Percentiles rank a stretch among this genome's conserved stretches.
These are phyloP conservation scores for Sporothrix variecibatus DNA, from an alignment of 2,329 filamentous ascomycete species.

Conservation along the genomic window DNA sequence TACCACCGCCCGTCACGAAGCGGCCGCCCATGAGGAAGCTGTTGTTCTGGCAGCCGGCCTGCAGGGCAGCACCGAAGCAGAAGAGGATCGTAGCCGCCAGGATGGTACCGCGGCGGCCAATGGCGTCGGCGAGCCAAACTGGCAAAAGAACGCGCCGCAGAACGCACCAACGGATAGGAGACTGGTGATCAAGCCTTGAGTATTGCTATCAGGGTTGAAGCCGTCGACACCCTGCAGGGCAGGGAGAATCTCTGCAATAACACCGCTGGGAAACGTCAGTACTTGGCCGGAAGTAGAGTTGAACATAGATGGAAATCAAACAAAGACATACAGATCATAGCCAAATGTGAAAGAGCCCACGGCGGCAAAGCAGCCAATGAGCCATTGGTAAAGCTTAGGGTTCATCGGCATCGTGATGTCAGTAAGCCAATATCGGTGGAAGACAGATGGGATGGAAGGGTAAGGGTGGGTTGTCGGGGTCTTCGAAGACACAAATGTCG, in stretches of 20 bases:
- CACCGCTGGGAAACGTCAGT: background rate
- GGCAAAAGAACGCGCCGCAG: background rate
- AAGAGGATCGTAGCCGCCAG: background rate
- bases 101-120: background rate
- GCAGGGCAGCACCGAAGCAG: conserved; percentile 4
- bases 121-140: conserved; percentile 9
- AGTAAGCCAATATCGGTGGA: background rate
- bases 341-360: background rate
- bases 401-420: conserved; percentile 1
- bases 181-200: background rate
- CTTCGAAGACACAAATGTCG: background rate
- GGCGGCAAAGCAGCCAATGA: conserved; percentile 9
- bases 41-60: background rate
- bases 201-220: background rate
- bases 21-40: background rate
- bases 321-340: conserved; percentile 5
- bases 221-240: background rate
- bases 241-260: background rate
- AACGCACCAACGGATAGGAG: background rate
- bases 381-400: conserved; percentile 8
- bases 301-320: background rate
- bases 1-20: background rate
- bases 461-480: background rate
- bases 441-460: background rate
- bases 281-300: background rate